Evolutionary conservation across 2,329 filamentous ascomycete species (phyloP), one percentile per base, ranked within the genome.

Genomic region (Botrytis medusae): DNA sequence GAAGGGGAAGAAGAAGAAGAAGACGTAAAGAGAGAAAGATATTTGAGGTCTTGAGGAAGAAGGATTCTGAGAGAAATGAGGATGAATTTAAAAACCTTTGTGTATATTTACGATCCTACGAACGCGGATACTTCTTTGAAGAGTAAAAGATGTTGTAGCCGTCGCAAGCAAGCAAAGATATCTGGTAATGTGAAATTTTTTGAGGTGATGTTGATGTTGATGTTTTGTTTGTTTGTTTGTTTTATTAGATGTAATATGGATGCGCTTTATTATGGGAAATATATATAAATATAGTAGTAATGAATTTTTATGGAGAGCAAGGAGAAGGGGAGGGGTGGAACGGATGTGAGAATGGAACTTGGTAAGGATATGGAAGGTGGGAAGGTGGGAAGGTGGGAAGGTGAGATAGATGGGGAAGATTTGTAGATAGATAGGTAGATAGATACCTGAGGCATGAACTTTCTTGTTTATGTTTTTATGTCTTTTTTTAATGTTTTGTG

Each of bases 81-180:
- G 67, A 72, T 51, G 69, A 57, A 57, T 18, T 65, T n/a, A 46
- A 42, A 51, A 18, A 22, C 22, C 54, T 69, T 72, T 72, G 57
- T 72, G 70, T 74, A 74, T 65, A 74, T 69, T 72, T 72, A 72
- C 42, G 71, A 72, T 74, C 51, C 40, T 72, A 71, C 59, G 68
- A 73, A 60, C 34, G 70, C 69, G 60, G 72, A 71, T 71, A 51
- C 44, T 37, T 65, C 46, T 63, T n/a, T 32, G 20, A 48, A 51
- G 37, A 14, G 37, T 48, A 6, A 64, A 37, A 67, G 34, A 71
- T 25, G 29, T 62, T 62, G 16, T 18, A 42, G 40, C 25, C 8
- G 25, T 42, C 14, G 59, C n/a, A 46, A 37, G 44, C 48, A n/a
- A 54, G n/a, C n/a, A 57, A 29, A 57, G 51, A 67, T 67, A 51